Evolutionary conservation across 1,284 basidiomycete genomes (phyloP).

Genomic region (Sphaerobolus stellatus): DNA sequence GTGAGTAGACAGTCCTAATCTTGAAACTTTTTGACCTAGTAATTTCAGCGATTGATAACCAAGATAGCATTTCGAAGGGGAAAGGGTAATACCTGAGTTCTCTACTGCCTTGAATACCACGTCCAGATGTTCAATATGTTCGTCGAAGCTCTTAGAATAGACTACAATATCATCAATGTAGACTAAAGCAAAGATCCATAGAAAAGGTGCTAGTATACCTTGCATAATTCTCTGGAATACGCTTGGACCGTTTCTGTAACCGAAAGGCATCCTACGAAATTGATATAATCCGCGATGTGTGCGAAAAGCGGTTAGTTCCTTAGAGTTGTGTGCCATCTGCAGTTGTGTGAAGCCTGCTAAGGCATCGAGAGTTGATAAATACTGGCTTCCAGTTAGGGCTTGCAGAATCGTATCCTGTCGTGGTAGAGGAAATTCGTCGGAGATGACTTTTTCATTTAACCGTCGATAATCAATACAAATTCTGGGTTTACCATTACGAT

Average conservation of each 20-base stretch:
- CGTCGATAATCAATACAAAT: too few relatives aligned
- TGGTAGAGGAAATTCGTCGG: too few relatives aligned
- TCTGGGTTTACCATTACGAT: too few relatives aligned
- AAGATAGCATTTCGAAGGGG: slow-evolving; percentile 19
- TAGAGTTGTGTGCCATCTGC: slow-evolving; percentile 19
- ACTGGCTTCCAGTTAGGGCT: slow-evolving; percentile 26
- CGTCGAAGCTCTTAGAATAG: slow-evolving; percentile 17
- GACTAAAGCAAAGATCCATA: slow-evolving; percentile 25
- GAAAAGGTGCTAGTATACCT: slow-evolving; percentile 33
- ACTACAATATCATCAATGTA: slow-evolving; percentile 26
- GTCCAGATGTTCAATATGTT: slow-evolving; percentile 19
- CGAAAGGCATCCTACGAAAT: slow-evolving; percentile 4
- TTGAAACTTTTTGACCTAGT: slow-evolving; percentile 23
- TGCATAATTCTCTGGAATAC: slow-evolving; percentile 43
- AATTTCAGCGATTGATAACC: slow-evolving; percentile 22
- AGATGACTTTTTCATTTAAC: too few relatives aligned
- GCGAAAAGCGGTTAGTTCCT: slow-evolving; percentile 28
- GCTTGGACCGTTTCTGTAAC: slow-evolving; percentile 3
- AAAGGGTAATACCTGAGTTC: slow-evolving; percentile 17
- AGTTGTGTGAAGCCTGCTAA: slow-evolving; percentile 32
- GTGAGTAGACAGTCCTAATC: slow-evolving; percentile 29
- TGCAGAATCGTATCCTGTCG: too few relatives aligned
- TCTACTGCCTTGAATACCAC: slow-evolving; percentile 18
- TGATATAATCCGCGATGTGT: slow-evolving; percentile 26
- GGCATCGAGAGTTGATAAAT: slow-evolving; percentile 29